Conservation (phyloP, 768 basidiomycete genomes). For the Clitopilus passeckerianus region DNA sequence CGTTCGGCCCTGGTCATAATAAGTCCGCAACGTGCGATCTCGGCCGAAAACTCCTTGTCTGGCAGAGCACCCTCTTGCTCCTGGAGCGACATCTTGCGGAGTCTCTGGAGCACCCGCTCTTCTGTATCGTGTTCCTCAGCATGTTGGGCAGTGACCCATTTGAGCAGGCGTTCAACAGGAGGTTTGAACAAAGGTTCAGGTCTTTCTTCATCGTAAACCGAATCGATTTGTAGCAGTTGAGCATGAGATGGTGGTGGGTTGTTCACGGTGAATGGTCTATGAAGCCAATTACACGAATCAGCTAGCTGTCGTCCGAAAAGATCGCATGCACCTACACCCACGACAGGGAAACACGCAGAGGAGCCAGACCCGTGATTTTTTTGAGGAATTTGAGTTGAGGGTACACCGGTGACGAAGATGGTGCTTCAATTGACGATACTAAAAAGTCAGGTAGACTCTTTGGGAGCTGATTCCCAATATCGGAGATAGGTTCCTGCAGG, state of each 20-base stretch:
- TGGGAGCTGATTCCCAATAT: not conserved
- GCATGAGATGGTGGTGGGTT: conserved; percentile 9
- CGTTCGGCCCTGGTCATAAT: conserved; percentile 40
- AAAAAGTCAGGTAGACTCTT: not conserved
- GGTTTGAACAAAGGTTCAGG: conserved; percentile 1
- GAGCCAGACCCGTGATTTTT: conserved; percentile 53
- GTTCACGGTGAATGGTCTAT: conserved; percentile 42
- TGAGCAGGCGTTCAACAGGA: not conserved
- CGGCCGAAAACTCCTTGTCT: conserved; percentile 4
- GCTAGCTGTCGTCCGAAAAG: not conserved
- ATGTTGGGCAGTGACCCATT: not conserved
- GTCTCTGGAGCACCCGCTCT: not conserved
- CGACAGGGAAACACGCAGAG: conserved; percentile 55
- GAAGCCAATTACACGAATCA: conserved; percentile 1
- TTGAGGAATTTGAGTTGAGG: conserved; percentile 31
- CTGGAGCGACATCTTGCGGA: not conserved
- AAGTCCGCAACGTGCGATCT: conserved; percentile 21
- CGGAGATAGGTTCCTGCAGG: not conserved
- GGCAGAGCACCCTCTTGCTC: not conserved
- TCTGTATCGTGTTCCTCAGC: not conserved
- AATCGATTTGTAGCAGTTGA: conserved; percentile 13
- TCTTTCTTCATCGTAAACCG: conserved; percentile 8
- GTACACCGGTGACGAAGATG: not conserved
- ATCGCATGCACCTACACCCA: conserved; percentile 50
- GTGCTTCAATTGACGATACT: conserved; percentile 16